Base-by-base conservation (phyloP, 495 filamentous ascomycete species). In the Peziza echinospora region DNA sequence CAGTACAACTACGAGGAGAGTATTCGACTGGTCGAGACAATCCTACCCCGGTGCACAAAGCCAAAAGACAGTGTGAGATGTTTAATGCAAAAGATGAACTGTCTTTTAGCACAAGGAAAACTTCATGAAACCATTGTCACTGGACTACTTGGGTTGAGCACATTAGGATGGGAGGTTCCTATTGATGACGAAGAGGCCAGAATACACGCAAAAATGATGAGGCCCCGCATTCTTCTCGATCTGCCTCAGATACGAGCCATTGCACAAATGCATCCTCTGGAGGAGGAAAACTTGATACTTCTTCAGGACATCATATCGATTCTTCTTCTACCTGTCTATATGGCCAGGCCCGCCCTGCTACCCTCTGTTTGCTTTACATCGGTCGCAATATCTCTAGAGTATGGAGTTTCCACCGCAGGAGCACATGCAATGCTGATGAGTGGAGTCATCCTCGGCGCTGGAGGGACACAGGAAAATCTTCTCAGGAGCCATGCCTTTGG, bases 241-340 rank as follows among this genome's bases (percentile, higher is more conserved):
- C 30, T 55, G 23, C 45, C 28, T 5, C 49, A 59, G 41, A 59
- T 59, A 24, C 52, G 52, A 34, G 56, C 49, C 13, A 52, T 59
- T 17, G 56, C 55, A 37, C 55, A 49, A 11, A 46, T 59, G 16
- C 56, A 44, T 22, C 41, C 51, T 19, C 9, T 59, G 28, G 44
- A 59, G 24, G 53, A 59, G 28, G 56, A 59, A 28, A 56, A 59
- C 41, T 47, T 59, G 39, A 48, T 59, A 25, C 56, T 59, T 19
- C 52, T 59, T 11, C 56, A 59, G 25, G 56, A 59, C 21, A 57
- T 59, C 21, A 59, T 59, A 39, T 59, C 56, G 26, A 59, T 49
- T 11, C 43, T 59, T 16, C 16, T 59, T 13, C 51, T 59, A 21
- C 56, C 56, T 16, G 45, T 59, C 26, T 59, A 59, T 30, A 59